Base-by-base conservation (phyloP, 2,329 filamentous ascomycete species). In the Ustulina deusta region DNA sequence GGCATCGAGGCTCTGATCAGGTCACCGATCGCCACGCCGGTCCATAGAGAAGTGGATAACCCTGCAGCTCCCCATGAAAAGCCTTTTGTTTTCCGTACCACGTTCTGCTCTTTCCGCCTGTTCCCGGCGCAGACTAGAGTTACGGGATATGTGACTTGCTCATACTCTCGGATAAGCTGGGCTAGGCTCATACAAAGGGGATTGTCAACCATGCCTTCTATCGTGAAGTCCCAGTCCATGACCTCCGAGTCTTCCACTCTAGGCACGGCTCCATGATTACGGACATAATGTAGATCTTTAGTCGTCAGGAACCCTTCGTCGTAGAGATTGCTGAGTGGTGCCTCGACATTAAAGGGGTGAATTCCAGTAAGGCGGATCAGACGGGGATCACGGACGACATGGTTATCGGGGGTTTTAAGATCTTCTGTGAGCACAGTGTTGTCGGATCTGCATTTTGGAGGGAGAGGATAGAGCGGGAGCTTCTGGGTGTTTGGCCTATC, bases 51-150 rank as follows among this genome's bases (percentile, higher is more conserved):
- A 0, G 93, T 97, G 0, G 93, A 97, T 6, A 97, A 78, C 27
- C 94, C 94, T 3, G 93, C 94, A 0, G 94, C 85, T 40, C 94
- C 94, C 94, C 94, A 97, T 1, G 93, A 97, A 81, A 97, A 97
- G 0, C 94, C 94, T 74, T 97, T 97, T 0, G 92, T 93, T 79
- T 97, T 97, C 17, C 93, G 87, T 2, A 97, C 92, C 59, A 93
- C 85, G 73, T 97, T 97, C 77, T 97, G 94, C 80, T 97, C 94
- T 81, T 97, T 97, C 36, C 94, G 87, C 66, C 94, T 86, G 78
- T 97, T 97, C 1, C 94, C 94, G 3, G 94, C 94, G 78, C 94
- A 97, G 25, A 97, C 94, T 1, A 97, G 86, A 0, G 94, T 97
- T 67, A 97, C 86, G 0, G 94, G 94, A 65, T 92, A 92, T 2